Evolutionary conservation across 2,329 filamentous ascomycete species (phyloP), one percentile per base, ranked within the genome.

Genomic region (Sporothrix humicola): DNA sequence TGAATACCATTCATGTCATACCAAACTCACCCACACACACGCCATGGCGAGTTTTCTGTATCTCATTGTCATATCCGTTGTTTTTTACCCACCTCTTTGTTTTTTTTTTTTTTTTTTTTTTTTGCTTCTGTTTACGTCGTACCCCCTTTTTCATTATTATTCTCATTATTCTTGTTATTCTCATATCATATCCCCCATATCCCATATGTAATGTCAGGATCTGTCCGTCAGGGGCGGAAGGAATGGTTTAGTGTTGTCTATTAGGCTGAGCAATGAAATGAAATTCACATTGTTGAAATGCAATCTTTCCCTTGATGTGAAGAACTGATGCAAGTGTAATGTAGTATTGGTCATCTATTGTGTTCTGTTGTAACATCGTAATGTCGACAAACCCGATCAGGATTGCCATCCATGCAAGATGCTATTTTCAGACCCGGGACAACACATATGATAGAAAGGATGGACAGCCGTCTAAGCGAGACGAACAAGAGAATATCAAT

Each of bases 151-250:
- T 69, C 65, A 31, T 13, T 37, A 12, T 50, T 56, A 6, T 54
- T 65, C 9, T 65, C n/a, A 48, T 56, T 42, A 54, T 54, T 65
- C 9, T 65, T 9, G 13, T 56, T 42, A 54, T 54, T 54, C 20
- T 54, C 42, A 46, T 42, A 37, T 56, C 54, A 48, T 66, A 17
- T 2, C 44, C 37, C 3, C 50, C 63, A 66, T 66, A 50, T 66
- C 63, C 59, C 23, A n/a, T 66, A 50, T 66, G 20, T 66, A 66
- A 66, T n/a, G 61, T 26, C 61, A 48, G 61, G 61, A 46, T 20
- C 61, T 37, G 31, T 37, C 31, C 31, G 7, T 37, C 37, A 17
- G 26, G 61, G n/a, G 48, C 42, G 26, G 42, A 26, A 42, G 44
- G 46, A 71, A 44, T 72, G 48, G 56, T 44, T 26, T n/a, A 48